Conservation (phyloP, 1,139 yeast genomes). For the Petasospora rhodanensis region DNA sequence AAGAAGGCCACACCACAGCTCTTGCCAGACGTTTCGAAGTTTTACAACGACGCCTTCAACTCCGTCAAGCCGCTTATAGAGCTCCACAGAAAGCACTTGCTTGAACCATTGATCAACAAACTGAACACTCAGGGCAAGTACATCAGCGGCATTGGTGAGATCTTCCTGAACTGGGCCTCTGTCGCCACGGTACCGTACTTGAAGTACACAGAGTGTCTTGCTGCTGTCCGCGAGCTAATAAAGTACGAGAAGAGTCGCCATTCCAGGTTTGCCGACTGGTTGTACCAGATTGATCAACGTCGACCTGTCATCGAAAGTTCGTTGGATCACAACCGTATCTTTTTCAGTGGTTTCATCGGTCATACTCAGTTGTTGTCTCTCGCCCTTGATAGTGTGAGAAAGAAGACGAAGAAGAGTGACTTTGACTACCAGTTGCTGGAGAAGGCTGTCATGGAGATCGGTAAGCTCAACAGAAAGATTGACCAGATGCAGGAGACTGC, state of each 20-base stretch:
- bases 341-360: constrained; percentile 73
- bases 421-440: constrained; percentile 52
- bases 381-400: constrained; percentile 55
- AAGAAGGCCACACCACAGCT: constrained; percentile 36
- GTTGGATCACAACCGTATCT: constrained; percentile 55
- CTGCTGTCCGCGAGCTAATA: constrained; percentile 48
- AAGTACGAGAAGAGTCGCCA: constrained; percentile 45
- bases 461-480: constrained; percentile 41
- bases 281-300: constrained; percentile 41
- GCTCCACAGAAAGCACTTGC: constrained; percentile 50
- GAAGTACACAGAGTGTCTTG: constrained; percentile 53
- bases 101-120: constrained; percentile 50
- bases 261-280: constrained; percentile 48
- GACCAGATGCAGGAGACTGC: constrained; percentile 54
- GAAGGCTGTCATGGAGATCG: constrained; percentile 49
- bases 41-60: constrained; percentile 56
- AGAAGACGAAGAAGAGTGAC: constrained; percentile 46
- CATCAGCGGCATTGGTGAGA: constrained; percentile 59
- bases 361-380: constrained; percentile 69
- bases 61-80: constrained; percentile 60
- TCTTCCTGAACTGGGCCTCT: constrained; percentile 63
- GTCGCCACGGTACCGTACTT: constrained; percentile 52
- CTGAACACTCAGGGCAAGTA: constrained; percentile 60
- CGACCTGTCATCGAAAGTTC: constrained; percentile 34
- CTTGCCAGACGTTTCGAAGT: constrained; percentile 45